Evolutionary conservation across 2,329 filamentous ascomycete species (phyloP), one percentile per base, ranked within the genome.

Genomic region (Metarhizium rileyi): DNA sequence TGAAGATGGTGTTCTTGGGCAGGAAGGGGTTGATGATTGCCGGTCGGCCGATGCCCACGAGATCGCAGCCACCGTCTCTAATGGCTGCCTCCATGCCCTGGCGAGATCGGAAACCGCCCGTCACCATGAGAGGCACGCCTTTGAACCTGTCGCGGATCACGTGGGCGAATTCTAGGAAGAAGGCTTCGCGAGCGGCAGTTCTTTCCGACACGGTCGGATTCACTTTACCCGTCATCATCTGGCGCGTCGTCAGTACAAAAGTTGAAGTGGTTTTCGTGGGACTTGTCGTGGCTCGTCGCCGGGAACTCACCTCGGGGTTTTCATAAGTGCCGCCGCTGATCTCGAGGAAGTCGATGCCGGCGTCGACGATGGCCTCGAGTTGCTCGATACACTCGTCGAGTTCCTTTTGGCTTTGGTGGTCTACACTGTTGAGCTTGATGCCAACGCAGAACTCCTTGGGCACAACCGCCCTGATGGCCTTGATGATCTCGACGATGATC

Each of bases 161-260:
- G n/a, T 69, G 65, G 0, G 80, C 78, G 54, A 86, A 86, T 43
- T 84, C 77, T 1, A 86, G 67, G 65, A 87, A 87, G 68, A 83
- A 86, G 0, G 81, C 80, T 56, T 87, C 83, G 7, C 83, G 73
- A 0, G 72, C 72, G 12, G 66, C 64, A 1, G 79, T 81, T 22
- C 46, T 50, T 6, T 46, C 49, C 14, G 51, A 47, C 20, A 45
- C 42, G n/a, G 26, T 12, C 5, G 16, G n/a, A 18, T 23, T 14
- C 3, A 14, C 38, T 25, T 26, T 23, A 8, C 45, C 45, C 10
- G 28, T 43, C 45, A 51, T 30, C 49, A 51, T 51, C 45, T 53
- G 45, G 6, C 0, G 18, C 46, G 38, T 18, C 8, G 40, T 36
- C 25, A 28, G 27, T 28, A 9, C 27, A 7, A 28, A 28, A 2